Base-by-base conservation (phyloP, 2,329 filamentous ascomycete species). In the Beauveria bassiana region DNA sequence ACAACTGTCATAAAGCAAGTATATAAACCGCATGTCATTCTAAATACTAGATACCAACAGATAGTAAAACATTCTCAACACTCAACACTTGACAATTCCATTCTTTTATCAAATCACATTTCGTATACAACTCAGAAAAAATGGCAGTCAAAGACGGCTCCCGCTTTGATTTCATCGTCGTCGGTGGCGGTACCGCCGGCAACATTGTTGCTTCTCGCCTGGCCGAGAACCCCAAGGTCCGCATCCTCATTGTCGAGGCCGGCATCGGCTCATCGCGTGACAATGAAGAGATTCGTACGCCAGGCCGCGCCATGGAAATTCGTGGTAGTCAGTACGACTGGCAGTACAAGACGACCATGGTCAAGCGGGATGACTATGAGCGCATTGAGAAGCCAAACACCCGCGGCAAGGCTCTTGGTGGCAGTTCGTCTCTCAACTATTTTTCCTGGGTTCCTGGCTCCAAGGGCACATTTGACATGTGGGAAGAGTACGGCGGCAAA, bases 401-500 rank as follows among this genome's bases (percentile, higher is more conserved):
- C 10, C 78, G 84, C 46, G 81, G 85, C 10, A 84, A 84, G 70
- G 77, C 76, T 2, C 80, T 87, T 0, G 84, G 84, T 42, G 84
- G 85, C 18, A 83, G 80, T 63, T 81, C 78, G 0, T 81, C 75
- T 45, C 69, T 84, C 54, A 88, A 88, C 72, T 88, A 87, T 69
- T 86, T 82, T 70, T 86, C 83, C 16, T 87, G 84, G 84, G 76
- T 85, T 5, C 82, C 79, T 1, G 85, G 84, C 2, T 81, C 77
- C 61, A 79, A 79, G 59, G 75, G 76, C 3, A 86, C 83, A 0
- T 87, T 83, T 66, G 81, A 93, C 69, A 86, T 87, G 22, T 83
- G 88, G 77, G 85, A 85, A n/a, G 89, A 89, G 71, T 82, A 81
- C 40, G 88, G 89, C 54, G 90, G 89, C 6, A 84, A 89, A 66